These are phyloP conservation scores for Penicillium sp. DNA, from an alignment of 2,329 filamentous ascomycete species.

Conservation along the genomic window DNA sequence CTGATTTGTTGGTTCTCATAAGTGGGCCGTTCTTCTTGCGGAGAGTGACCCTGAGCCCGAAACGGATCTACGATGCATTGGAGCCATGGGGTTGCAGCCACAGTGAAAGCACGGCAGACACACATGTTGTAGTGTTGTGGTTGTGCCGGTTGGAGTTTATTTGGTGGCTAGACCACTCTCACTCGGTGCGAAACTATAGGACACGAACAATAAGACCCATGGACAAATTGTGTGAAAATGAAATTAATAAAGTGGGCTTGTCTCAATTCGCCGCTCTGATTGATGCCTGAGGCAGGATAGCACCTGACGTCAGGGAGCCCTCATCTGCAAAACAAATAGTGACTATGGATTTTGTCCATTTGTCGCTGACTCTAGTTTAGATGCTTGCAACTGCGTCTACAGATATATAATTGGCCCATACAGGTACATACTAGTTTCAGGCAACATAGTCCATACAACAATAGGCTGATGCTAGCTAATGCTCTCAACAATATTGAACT, in stretches of 20 bases:
- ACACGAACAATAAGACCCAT: not conserved
- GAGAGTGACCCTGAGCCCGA: not conserved
- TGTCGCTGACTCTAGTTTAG: not conserved
- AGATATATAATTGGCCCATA: not conserved
- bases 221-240: not conserved
- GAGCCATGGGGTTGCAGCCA: not conserved
- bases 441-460: too few species aligned
- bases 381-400: not conserved
- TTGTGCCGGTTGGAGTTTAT: not conserved
- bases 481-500: too few species aligned
- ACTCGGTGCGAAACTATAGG: not conserved
- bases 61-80: not conserved
- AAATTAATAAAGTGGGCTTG: not conserved
- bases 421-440: not conserved
- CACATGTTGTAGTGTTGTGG: too few species aligned
- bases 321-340: not conserved
- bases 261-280: not conserved
- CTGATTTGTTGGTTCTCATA: not conserved
- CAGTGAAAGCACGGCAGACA: not conserved
- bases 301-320: conserved; percentile 22
- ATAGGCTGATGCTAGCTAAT: not conserved
- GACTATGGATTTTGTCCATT: not conserved
- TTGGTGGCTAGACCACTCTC: not conserved
- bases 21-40: not conserved
- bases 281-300: conserved; percentile 7